A percentile compares a stretch with the other conserved stretches of the same genome.
phyloP scores from a whole-genome alignment of 192 early-diverging fungal species.

The Paraglomus occultum region DNA sequence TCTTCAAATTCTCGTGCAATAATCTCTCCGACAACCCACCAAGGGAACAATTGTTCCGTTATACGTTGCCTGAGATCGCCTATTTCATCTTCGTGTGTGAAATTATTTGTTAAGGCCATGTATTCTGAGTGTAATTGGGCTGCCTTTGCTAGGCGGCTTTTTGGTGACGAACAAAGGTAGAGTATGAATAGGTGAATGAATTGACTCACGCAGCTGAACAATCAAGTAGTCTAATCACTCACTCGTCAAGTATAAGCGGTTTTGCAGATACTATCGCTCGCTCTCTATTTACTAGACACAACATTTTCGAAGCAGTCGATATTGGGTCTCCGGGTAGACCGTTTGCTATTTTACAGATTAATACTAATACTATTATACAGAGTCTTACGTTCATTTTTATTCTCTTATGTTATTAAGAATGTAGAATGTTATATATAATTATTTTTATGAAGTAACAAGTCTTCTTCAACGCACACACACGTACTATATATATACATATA shows the following conservation, averaged over 20 bases:
- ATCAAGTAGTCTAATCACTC: not conserved
- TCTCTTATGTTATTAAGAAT: no score
- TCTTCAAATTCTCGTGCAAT: slow-evolving; percentile 11
- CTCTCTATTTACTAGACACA: slow-evolving; percentile 20
- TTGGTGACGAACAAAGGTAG: not conserved
- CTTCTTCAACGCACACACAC: no score
- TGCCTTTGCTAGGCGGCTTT: slow-evolving; percentile 5
- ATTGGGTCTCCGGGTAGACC: no score
- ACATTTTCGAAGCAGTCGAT: not conserved
- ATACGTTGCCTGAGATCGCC: slow-evolving; percentile 2
- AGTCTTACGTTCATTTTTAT: no score
- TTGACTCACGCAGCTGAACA: no score
- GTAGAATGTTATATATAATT: no score
- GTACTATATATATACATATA: no score
- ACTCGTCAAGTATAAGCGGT: slow-evolving; percentile 5
- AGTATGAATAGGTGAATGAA: not conserved
- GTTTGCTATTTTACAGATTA: no score
- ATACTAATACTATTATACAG: no score
- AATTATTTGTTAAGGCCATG: slow-evolving; percentile 16
- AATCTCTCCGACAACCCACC: slow-evolving; percentile 12
- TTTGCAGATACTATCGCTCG: not conserved
- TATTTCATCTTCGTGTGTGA: slow-evolving; percentile 10
- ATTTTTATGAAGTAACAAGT: no score
- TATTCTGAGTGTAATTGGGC: slow-evolving; percentile 22
- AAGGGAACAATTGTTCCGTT: slow-evolving; percentile 6